Evolutionary conservation across 306 rosid species (phyloP), one percentile per base, ranked within the genome.

Genomic region (Quercus suber): DNA sequence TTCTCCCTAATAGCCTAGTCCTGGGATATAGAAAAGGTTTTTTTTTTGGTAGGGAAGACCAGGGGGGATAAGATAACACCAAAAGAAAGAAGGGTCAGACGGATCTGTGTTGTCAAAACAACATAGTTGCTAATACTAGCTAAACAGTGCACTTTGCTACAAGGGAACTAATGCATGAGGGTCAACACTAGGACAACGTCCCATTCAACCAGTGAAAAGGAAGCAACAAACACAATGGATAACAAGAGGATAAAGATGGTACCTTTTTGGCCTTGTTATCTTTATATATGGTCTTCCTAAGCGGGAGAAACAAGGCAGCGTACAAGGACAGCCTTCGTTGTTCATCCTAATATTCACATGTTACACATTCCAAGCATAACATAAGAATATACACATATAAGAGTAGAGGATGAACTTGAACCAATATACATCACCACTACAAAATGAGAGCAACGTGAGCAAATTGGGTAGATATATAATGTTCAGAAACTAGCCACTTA

Each of bases 251-350:
- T 17, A 73, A 28, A 33, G 43, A 63, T 25, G 55, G 33, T 85
- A 92, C 99, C 94, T 74, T 79, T 83, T 92, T 94, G 51, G 86
- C 87, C 75, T 89, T 94, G 81, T 82, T 86, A 79, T 92, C 98
- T 67, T 61, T 84, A 78, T 86, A 92, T 61, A 79, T 73, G 81
- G 86, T 89, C 64, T 85, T 76, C 82, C 92, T 89, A 20, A 95
- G 81, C 37, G 97, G 98, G 71, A 95, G 96, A 80, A 91, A 92
- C 80, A 91, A 74, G 35, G 96, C 89, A 75, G 94, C 85, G 83
- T 79, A 95, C n/a, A 91, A 79, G 27, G 90, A 63, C 31, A 92
- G 90, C 82, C 99, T 90, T 84, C 80, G 90, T 60, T 95, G 91
- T 80, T 95, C 97, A 23, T 89, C 92, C 99, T 94, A 82, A 70